Base-by-base conservation (phyloP, 2,329 filamentous ascomycete species). In the Mycogone perniciosa region DNA sequence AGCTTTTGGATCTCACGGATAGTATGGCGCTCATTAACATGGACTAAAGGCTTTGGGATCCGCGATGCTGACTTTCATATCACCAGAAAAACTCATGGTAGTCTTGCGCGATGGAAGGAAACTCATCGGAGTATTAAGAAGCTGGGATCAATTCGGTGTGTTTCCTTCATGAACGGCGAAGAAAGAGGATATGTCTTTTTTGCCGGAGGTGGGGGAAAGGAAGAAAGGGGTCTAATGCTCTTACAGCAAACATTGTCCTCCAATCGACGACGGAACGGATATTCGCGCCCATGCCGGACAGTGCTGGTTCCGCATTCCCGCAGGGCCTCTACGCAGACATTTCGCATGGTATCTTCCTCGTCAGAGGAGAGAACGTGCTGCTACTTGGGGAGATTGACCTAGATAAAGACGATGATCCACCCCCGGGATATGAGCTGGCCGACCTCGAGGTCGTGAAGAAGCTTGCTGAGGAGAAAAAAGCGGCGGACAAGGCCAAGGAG, bases 141-240 rank as follows among this genome's bases (percentile, higher is more conserved):
- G 89, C 60, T 99, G 93, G 89, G 93, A 99, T 71, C 93, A 99
- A 70, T 97, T 96, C 65, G 92, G 91, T 96, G 84, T 63, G 76
- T 69, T 43, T 20, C 34, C 8, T 13, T 43, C 7, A n/a, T 44
- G 26, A 27, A 11, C 44, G 8, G 35, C 9, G 37, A 26, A 7
- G 7, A 29, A 38, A 37, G 7, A 20, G 11, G 13, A 13, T 44
- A 11, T 34, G 6, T 34, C 26, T 44, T 44, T 43, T 29, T 43
- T 43, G 7, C 41, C 7, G 27, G 20, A 7, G 35, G 8, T 11
- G 7, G 8, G 26, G 26, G 10, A 35, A 10, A 37, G 9, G 29
- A 41, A 10, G 46, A 46, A 33, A 13, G 13, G 13, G 35, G 13
- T 31, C 50, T 53, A 40, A 53, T 35, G 6, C 11, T 11, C 35